phyloP scores from a whole-genome alignment of 1,284 basidiomycete species.

The Rugosomyces carneus region DNA sequence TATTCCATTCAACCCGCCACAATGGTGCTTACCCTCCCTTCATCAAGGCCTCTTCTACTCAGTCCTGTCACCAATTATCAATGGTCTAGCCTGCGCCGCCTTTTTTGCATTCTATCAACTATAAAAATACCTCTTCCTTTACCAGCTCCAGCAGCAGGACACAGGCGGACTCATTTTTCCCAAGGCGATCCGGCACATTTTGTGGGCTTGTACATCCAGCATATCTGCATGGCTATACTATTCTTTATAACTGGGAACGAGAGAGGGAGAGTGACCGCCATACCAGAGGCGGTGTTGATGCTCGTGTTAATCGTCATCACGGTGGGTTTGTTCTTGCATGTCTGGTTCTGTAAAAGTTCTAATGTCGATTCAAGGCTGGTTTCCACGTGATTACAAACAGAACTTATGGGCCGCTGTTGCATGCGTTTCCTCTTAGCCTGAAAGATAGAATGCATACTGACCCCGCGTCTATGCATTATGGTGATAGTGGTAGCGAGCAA shows the following conservation, averaged over 20 bases:
- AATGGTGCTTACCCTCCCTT: too few relatives aligned
- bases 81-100: slow-evolving; percentile 78
- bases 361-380: slow-evolving; percentile 39
- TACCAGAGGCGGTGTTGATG: slow-evolving; percentile 78
- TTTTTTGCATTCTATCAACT: slow-evolving; percentile 84
- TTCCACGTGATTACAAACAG: slow-evolving; percentile 64
- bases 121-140: slow-evolving; percentile 89
- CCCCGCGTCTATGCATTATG: background rate
- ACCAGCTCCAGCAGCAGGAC: slow-evolving; percentile 77
- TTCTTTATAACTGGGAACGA: slow-evolving; percentile 79
- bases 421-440: slow-evolving; percentile 70
- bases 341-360: background rate
- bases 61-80: slow-evolving; percentile 75
- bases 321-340: slow-evolving; percentile 32
- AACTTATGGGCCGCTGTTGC: slow-evolving; percentile 62
- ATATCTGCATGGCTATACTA: slow-evolving; percentile 72
- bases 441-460: slow-evolving; percentile 60
- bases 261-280: slow-evolving; percentile 44
- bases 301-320: slow-evolving; percentile 79
- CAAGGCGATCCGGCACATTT: slow-evolving; percentile 92
- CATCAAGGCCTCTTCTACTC: background rate
- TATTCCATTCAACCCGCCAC: too few relatives aligned
- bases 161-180: slow-evolving; percentile 97
- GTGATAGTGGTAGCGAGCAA: background rate
- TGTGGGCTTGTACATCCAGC: slow-evolving; percentile 86